A percentile compares a stretch with the other conserved stretches of the same genome.
phyloP scores from a whole-genome alignment of 257 asterid species.

The Fraxinus quadrangulata region DNA sequence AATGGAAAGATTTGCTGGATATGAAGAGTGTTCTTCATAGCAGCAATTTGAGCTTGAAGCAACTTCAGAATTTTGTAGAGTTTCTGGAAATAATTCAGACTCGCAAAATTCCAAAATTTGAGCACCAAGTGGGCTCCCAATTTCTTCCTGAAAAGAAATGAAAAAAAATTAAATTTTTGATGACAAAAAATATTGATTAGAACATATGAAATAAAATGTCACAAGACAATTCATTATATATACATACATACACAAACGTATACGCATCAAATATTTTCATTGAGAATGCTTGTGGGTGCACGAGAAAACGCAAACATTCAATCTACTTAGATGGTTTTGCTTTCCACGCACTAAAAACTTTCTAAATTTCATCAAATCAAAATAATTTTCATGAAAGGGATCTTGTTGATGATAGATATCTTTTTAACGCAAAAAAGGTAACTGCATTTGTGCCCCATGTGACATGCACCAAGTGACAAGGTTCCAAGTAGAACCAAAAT shows the following conservation, averaged over 20 bases:
- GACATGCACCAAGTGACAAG: conserved; percentile 22
- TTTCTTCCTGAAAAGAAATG: conserved; percentile 62
- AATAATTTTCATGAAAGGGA: background rate
- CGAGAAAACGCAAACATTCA: background rate
- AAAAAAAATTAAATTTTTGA: background rate
- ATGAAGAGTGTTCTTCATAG: conserved; percentile 64
- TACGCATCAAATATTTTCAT: background rate
- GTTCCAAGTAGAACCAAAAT: conserved; percentile 20
- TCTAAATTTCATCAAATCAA: conserved; percentile 5
- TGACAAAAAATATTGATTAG: background rate
- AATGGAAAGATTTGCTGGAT: conserved; percentile 42
- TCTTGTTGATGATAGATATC: conserved; percentile 16
- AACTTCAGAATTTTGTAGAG: conserved; percentile 68
- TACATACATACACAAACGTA: background rate
- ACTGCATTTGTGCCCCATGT: conserved; percentile 33
- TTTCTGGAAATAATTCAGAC: conserved; percentile 63
- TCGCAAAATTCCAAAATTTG: conserved; percentile 70
- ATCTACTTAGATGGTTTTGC: background rate
- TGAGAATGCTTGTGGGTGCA: background rate
- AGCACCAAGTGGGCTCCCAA: conserved; percentile 69
- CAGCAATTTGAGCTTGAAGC: conserved; percentile 79
- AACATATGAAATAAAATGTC: background rate
- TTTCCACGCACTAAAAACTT: background rate
- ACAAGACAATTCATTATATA: background rate
- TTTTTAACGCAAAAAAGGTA: background rate